Conservation (phyloP, 2,329 filamentous ascomycete species). For the Domatiomyces globalis region DNA sequence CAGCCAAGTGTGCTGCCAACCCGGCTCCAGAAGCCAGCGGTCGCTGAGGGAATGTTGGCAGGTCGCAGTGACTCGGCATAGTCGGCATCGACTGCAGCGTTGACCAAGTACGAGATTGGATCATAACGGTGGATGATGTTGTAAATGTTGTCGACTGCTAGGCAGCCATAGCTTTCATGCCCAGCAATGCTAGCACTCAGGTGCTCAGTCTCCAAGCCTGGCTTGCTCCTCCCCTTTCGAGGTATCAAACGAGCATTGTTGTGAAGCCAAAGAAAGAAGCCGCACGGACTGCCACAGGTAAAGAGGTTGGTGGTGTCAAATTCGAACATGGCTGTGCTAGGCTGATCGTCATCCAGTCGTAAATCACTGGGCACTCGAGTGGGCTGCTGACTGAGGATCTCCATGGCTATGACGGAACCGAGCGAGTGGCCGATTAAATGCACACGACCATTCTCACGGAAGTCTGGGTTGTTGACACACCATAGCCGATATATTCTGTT, state of each 20-base stretch:
- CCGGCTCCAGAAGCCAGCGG: conserved; percentile 50
- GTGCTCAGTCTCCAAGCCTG: conserved; percentile 54
- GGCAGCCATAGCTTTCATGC: conserved; percentile 70
- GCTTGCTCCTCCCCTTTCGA: conserved; percentile 60
- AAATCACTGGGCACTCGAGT: conserved; percentile 45
- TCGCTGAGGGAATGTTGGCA: conserved; percentile 63
- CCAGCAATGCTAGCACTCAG: conserved; percentile 52
- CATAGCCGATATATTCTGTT: conserved; percentile 92
- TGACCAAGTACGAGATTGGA: conserved; percentile 81
- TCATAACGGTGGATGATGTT: conserved; percentile 70
- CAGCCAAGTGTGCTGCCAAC: conserved; percentile 49
- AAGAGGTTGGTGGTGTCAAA: conserved; percentile 88
- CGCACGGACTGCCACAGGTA: conserved; percentile 75
- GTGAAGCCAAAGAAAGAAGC: conserved; percentile 71
- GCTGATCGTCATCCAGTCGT: conserved; percentile 24
- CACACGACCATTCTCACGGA: conserved; percentile 64
- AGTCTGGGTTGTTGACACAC: conserved; percentile 86
- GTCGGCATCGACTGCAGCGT: conserved; percentile 69
- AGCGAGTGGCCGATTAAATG: conserved; percentile 89
- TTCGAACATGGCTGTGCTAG: conserved; percentile 54
- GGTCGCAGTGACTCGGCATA: conserved; percentile 65
- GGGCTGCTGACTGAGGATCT: conserved; percentile 80
- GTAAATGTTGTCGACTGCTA: conserved; percentile 92
- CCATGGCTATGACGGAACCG: conserved; percentile 85
- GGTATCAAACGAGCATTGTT: conserved; percentile 58